Base-by-base conservation (phyloP, 495 filamentous ascomycete genomes). In the Hyphodiscus hymeniophilus region DNA sequence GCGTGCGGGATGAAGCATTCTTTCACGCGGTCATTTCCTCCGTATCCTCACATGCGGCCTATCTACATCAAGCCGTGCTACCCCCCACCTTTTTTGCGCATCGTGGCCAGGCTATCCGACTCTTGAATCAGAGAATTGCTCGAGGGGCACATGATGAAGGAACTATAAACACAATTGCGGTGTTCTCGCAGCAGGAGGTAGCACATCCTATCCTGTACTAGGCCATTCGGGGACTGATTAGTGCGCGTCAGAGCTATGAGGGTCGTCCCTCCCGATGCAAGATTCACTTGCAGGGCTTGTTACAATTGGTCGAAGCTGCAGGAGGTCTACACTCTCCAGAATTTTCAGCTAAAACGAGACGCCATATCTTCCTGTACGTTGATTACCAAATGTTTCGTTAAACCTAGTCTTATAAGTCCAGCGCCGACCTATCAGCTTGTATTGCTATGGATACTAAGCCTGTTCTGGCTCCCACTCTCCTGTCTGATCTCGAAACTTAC, bases 161-260 rank as follows among this genome's bases (percentile, higher is more conserved):
- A 30, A 57, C 54, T 3, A 49, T 57, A 24, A 49, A 50, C 39
- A 42, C 49, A 13, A 42, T 57, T 41, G 35, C 30, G 3, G 21
- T 51, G 4, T 56, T 57, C 28, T 24, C 40, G 41, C 50, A 48
- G 23, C 48, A 57, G 38, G 49, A 57, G 33, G 48, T 52, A 45
- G 7, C 42, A 18, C 17, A 38, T 2, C 39, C 17, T 26, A 21
- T n/a, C 12, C 3, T 26, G 23, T 7, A 12, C 5, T 31, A 8
- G 12, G 17, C 21, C 11, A 33, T 34, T 8, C 34, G 5, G n/a
- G 15, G 15, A 22, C 41, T 45, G 26, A 51, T 40, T n/a, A n/a
- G n/a, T n/a, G n/a, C n/a, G n/a, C 7, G n/a, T 21, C 11, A 31
- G n/a, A 6, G n/a, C 18, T 52, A 33, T 15, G 41, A 45, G 13